Percentiles rank a stretch among this genome's conserved stretches.
Conservation (phyloP, 2,329 filamentous ascomycete species). For the Ceratocystis destructans region DNA sequence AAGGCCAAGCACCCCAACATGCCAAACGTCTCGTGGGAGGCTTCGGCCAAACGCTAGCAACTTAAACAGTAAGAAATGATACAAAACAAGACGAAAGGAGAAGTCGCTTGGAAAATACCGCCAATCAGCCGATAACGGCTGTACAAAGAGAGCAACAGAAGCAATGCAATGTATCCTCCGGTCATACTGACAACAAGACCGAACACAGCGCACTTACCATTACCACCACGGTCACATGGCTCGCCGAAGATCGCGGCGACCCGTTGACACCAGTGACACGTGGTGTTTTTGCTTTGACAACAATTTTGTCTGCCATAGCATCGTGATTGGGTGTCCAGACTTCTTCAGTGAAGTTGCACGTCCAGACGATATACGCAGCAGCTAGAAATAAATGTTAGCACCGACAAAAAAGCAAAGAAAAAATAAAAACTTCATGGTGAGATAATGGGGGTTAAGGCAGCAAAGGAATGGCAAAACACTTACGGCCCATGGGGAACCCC, state of each 20-base stretch:
- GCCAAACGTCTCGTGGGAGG: not conserved
- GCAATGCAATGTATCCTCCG: not conserved
- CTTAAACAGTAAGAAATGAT: not conserved
- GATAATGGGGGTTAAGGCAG: not conserved
- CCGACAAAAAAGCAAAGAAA: not conserved
- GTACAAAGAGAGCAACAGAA: not conserved
- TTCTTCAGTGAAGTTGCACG: slow-evolving; percentile 26
- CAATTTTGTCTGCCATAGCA: slow-evolving; percentile 25
- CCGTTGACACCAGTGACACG: slow-evolving; percentile 20
- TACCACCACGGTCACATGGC: not conserved
- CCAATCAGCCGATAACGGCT: not conserved
- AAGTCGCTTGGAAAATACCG: not conserved
- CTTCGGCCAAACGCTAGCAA: not conserved
- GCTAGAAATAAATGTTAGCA: slow-evolving; percentile 22
- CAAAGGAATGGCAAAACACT: slow-evolving; percentile 18
- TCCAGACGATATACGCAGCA: slow-evolving; percentile 27
- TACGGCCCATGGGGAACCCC: slow-evolving; percentile 26
- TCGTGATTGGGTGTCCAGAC: slow-evolving; percentile 26
- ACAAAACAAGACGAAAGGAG: not conserved
- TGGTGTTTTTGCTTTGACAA: slow-evolving; percentile 27
- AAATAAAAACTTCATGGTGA: not conserved
- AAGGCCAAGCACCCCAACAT: not conserved
- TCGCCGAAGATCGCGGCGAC: not conserved
- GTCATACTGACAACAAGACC: not conserved
- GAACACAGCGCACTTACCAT: not conserved